Conservation (phyloP, 2,329 filamentous ascomycete species). For the Botrytis fabae region DNA sequence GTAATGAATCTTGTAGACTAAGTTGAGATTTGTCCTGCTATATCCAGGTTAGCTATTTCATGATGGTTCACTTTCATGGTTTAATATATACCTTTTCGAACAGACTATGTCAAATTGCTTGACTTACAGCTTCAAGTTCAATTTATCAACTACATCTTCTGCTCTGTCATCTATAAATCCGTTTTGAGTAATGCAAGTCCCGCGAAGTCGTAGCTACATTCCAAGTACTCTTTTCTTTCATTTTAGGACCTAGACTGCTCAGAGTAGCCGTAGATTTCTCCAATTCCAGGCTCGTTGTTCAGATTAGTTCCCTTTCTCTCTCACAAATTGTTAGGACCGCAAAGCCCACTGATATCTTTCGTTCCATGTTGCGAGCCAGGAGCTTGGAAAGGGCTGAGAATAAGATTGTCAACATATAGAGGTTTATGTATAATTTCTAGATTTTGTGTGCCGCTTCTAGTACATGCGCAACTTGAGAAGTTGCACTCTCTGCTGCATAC, state of each 20-base stretch:
- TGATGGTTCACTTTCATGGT: accelerated
- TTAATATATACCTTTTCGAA: not conserved
- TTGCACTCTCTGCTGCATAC: not conserved
- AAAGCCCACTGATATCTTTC: not conserved
- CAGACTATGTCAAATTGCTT: not conserved
- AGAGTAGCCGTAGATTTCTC: not conserved
- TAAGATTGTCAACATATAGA: not conserved
- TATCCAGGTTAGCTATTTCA: too few species aligned
- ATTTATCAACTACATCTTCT: not conserved
- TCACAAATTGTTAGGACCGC: accelerated
- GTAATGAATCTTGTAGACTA: not conserved
- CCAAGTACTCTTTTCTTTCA: too few species aligned
- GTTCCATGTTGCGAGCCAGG: not conserved
- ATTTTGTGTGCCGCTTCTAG: too few species aligned
- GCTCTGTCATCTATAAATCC: not conserved
- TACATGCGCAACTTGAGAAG: not conserved
- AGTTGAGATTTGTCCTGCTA: not conserved
- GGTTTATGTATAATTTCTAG: not conserved
- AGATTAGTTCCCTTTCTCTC: not conserved
- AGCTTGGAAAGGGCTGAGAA: not conserved
- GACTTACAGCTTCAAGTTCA: not conserved
- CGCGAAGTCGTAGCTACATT: not conserved
- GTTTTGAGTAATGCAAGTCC: not conserved
- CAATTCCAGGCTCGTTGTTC: not conserved
- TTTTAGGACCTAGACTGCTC: not conserved